Percentiles rank a stretch among this genome's conserved stretches.
phyloP scores from a whole-genome alignment of 75 land plant species.

The Larix kaempferi region DNA sequence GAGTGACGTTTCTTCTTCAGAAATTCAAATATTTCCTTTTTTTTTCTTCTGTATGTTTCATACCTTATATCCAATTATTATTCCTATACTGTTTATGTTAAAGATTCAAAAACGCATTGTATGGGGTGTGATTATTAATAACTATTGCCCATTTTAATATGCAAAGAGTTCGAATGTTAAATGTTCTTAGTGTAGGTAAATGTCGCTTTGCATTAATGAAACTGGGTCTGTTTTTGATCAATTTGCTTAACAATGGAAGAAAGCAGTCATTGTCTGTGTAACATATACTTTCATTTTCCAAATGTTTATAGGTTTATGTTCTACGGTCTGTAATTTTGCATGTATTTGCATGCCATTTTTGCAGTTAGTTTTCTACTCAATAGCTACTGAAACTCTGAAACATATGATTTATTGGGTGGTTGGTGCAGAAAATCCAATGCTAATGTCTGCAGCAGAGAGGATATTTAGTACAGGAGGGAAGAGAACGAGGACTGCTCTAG shows the following conservation, averaged over 20 bases:
- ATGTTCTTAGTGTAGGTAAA: not conserved
- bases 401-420: conserved; percentile 62
- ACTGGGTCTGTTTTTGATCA: not conserved
- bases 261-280: not conserved
- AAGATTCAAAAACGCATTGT: not conserved
- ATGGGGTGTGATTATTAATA: not conserved
- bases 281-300: not conserved
- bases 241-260: not conserved
- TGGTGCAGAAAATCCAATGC: conserved; percentile 91
- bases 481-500: conserved; percentile 96
- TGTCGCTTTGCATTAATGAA: not conserved
- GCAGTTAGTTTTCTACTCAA: not conserved
- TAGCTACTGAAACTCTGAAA: not conserved
- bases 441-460: conserved; percentile 94
- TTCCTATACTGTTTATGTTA: not conserved
- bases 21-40: not conserved
- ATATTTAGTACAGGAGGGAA: conserved; percentile 99
- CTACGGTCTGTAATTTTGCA: not conserved
- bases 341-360: not conserved
- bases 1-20: not conserved
- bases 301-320: not conserved
- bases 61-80: not conserved
- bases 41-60: not conserved
- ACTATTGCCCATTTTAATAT: not conserved
- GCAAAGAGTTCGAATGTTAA: not conserved